Base-by-base conservation (phyloP, 163 green algal genomes). In the Prototheca cutis region DNA sequence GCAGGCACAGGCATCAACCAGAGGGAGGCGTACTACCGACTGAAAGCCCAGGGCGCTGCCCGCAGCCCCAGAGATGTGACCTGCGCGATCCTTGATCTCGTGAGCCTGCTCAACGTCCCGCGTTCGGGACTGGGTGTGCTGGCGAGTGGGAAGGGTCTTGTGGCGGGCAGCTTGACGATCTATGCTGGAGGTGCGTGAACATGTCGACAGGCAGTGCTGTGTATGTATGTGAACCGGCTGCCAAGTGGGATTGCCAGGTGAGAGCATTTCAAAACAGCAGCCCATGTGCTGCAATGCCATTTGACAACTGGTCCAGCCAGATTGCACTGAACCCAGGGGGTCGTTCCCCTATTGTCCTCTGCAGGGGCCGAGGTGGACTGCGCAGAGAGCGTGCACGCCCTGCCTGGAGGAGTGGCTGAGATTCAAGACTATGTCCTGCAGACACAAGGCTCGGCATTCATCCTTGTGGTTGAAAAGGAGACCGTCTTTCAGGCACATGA, bases 381-480 rank as follows among this genome's bases (percentile, higher is more conserved):
- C 48, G 19, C 48, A 5, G 10, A 40, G 8, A 30, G 6, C 5
- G 10, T 30, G 42, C 6, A 33, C 5, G n/a, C 32, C 8, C 34
- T 76, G 18, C 52, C 69, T 4, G 69, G 70, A 15, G 52, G 71
- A 28, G 60, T 75, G 17, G 21, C n/a, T 2, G 19, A 17, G 25
- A 63, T 75, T 18, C 8, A 23, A 0, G 17, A 53, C 4, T 55
- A 40, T 2, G 34, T 28, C 19, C 64, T 67, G n/a, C 48, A 70
- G 45, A 59, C n/a, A 17, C 51, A 30, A 3, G 61, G 63, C 39
- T 65, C 70, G 4, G 27, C 53, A 17, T 25, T 55, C 23, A 59
- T 85, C 23, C 48, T 90, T n/a, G 68, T 90, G 27, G 65, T 90
- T 17, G 82, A 90, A 66, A 90, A 90, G 68, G 82, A 90, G 23